Percentiles rank a stretch among this genome's conserved stretches.
These are phyloP conservation scores for Apiotrichum veenhuisii DNA, from an alignment of 1,284 basidiomycete genomes.

Conservation along the genomic window DNA sequence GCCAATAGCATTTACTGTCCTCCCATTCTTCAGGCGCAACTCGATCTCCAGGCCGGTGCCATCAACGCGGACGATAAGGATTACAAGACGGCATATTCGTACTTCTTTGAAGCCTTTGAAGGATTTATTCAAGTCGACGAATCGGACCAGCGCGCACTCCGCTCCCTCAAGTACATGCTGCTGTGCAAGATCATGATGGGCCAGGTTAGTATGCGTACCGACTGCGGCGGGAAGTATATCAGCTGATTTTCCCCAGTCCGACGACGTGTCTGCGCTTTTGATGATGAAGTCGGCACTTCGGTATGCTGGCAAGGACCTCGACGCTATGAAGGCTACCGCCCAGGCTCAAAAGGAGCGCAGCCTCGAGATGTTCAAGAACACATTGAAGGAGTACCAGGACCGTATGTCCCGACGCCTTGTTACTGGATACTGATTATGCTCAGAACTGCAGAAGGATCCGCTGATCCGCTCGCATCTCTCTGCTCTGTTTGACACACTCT, in stretches of 20 bases:
- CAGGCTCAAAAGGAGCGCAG: conserved; percentile 88
- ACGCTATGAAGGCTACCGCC: conserved; percentile 92
- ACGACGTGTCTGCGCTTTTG: conserved; percentile 83
- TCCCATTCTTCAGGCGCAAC: conserved; percentile 81
- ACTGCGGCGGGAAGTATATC: background rate
- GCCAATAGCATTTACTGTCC: conserved; percentile 98
- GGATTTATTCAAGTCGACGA: conserved; percentile 63
- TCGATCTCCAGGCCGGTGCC: conserved; percentile 88
- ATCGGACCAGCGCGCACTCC: conserved; percentile 57
- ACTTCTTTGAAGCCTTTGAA: conserved; percentile 97
- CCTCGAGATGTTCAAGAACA: conserved; percentile 81
- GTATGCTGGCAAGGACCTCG: conserved; percentile 75
- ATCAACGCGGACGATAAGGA: conserved; percentile 97
- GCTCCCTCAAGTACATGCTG: conserved; percentile 94
- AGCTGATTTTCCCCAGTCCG: conserved; percentile 58
- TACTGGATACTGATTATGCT: background rate
- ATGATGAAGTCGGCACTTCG: conserved; percentile 82
- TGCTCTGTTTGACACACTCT: conserved; percentile 86
- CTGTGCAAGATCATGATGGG: conserved; percentile 98
- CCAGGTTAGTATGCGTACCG: conserved; percentile 64
- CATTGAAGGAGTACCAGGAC: conserved; percentile 78
- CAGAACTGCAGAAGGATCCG: conserved; percentile 87
- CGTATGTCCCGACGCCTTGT: conserved; percentile 55
- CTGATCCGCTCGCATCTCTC: conserved; percentile 92
- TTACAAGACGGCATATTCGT: conserved; percentile 94